A percentile compares a stretch with the other conserved stretches of the same genome.
These are phyloP conservation scores for Russula emetica DNA, from an alignment of 768 basidiomycete genomes.

Conservation along the genomic window DNA sequence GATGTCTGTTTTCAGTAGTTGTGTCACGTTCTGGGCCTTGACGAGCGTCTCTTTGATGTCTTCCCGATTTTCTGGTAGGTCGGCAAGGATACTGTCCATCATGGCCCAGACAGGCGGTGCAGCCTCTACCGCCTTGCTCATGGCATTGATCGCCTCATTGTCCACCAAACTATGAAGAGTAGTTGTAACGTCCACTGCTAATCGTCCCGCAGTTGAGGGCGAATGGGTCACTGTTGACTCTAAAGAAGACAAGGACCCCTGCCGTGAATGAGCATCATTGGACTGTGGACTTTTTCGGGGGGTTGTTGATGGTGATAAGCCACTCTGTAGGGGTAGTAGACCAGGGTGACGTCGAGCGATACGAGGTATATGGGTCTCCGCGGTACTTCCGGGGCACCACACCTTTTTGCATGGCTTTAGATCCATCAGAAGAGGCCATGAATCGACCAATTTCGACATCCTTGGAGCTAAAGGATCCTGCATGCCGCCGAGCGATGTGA, in stretches of 20 bases:
- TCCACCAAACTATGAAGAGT: slow-evolving; percentile 64
- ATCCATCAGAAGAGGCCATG: slow-evolving; percentile 58
- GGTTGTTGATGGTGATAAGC: slow-evolving; percentile 3
- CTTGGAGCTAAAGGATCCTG: slow-evolving; percentile 91
- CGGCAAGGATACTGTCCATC: slow-evolving; percentile 63
- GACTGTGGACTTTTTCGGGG: slow-evolving; percentile 9
- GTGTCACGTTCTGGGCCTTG: slow-evolving; percentile 61
- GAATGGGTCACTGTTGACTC: slow-evolving; percentile 38
- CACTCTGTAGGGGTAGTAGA: slow-evolving; percentile 17
- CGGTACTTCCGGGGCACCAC: slow-evolving; percentile 34
- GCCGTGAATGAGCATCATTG: slow-evolving; percentile 39
- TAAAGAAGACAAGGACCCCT: slow-evolving; percentile 42
- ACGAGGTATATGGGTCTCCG: slow-evolving; percentile 32
- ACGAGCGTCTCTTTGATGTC: slow-evolving; percentile 54
- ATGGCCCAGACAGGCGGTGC: slow-evolving; percentile 81
- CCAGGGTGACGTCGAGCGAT: slow-evolving; percentile 30
- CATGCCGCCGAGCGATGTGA: slow-evolving; percentile 71
- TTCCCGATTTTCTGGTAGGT: slow-evolving; percentile 39
- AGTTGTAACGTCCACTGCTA: slow-evolving; percentile 46
- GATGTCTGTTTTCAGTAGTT: slow-evolving; percentile 56
- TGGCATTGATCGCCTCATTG: slow-evolving; percentile 72
- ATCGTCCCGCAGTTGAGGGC: slow-evolving; percentile 39
- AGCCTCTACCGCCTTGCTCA: slow-evolving; percentile 71
- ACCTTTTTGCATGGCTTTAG: slow-evolving; percentile 43
- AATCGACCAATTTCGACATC: slow-evolving; percentile 87